Percentiles rank a stretch among this genome's conserved stretches.
These are phyloP conservation scores for Chaetomiaceae sp. DNA, from an alignment of 2,329 filamentous ascomycete genomes.

Conservation along the genomic window DNA sequence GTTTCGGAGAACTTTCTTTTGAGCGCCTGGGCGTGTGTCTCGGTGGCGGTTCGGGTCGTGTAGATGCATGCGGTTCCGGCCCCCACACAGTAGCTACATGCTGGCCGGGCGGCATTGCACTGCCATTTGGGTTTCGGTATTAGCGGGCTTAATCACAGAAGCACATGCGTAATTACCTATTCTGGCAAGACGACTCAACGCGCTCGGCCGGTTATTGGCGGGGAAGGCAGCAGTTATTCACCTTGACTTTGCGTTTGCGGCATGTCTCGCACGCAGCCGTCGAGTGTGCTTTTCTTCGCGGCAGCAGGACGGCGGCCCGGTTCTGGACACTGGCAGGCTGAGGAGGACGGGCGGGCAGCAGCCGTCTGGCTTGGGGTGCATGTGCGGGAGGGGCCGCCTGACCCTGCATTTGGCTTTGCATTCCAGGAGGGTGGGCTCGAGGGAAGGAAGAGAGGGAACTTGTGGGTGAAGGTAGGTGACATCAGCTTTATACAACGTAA, in stretches of 20 bases:
- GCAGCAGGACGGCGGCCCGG: not conserved
- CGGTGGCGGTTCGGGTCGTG: conserved; percentile 18
- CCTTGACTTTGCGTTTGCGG: conserved; percentile 5
- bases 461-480: too few relatives aligned
- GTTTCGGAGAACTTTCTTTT: conserved; percentile 24
- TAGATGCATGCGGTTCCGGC: conserved; percentile 24
- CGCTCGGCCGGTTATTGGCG: too few relatives aligned
- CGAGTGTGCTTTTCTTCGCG: not conserved
- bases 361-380: not conserved
- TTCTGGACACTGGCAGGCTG: not conserved
- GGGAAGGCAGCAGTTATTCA: not conserved
- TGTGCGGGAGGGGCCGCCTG: too few relatives aligned
- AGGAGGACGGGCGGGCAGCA: not conserved
- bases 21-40: conserved; percentile 25
- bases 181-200: too few relatives aligned
- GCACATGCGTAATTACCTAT: too few relatives aligned
- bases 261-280: conserved; percentile 4
- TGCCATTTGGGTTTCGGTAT: too few relatives aligned
- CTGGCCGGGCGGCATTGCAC: conserved; percentile 26
- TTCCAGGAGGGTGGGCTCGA: too few relatives aligned
- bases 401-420: too few relatives aligned
- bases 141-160: too few relatives aligned
- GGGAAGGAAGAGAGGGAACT: too few relatives aligned
- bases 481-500: too few relatives aligned
- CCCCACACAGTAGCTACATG: conserved; percentile 23